These are phyloP conservation scores for Fusarium staphyleae DNA, from an alignment of 2,329 filamentous ascomycete genomes.

Conservation along the genomic window DNA sequence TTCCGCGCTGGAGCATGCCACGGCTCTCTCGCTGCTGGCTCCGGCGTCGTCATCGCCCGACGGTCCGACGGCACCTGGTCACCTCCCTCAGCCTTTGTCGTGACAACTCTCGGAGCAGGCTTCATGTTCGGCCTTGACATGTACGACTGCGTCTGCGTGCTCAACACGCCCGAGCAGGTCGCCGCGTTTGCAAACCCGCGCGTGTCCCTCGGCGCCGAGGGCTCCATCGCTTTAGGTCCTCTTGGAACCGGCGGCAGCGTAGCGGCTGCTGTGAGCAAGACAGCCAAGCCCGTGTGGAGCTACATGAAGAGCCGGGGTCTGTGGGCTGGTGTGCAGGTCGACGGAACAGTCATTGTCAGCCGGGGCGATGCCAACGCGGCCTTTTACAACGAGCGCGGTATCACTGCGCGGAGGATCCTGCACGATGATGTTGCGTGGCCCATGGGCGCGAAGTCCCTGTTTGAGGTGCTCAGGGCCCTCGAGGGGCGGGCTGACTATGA, in stretches of 20 bases:
- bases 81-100: constrained; percentile 73
- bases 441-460: constrained; percentile 47
- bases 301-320: constrained; percentile 84
- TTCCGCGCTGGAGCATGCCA: constrained; percentile 65
- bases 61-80: constrained; percentile 70
- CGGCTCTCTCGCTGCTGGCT: constrained; percentile 65
- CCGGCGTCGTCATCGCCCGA: constrained; percentile 65
- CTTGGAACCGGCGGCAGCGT: constrained; percentile 69
- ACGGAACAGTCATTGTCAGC: constrained; percentile 80
- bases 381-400: constrained; percentile 71
- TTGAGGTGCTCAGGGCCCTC: constrained; percentile 50
- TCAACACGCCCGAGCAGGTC: constrained; percentile 72
- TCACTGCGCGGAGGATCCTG: constrained; percentile 48
- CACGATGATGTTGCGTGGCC: constrained; percentile 51
- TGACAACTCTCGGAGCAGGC: constrained; percentile 73
- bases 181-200: constrained; percentile 72
- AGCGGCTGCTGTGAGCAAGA: constrained; percentile 44
- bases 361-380: constrained; percentile 79
- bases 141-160: constrained; percentile 78
- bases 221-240: constrained; percentile 68
- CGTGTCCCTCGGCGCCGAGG: constrained; percentile 72
- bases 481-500: constrained; percentile 45
- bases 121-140: constrained; percentile 78
- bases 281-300: constrained; percentile 71
- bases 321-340: constrained; percentile 80